phyloP scores from a whole-genome alignment of 1,284 basidiomycete genomes.

The Porphyrellus sp. region DNA sequence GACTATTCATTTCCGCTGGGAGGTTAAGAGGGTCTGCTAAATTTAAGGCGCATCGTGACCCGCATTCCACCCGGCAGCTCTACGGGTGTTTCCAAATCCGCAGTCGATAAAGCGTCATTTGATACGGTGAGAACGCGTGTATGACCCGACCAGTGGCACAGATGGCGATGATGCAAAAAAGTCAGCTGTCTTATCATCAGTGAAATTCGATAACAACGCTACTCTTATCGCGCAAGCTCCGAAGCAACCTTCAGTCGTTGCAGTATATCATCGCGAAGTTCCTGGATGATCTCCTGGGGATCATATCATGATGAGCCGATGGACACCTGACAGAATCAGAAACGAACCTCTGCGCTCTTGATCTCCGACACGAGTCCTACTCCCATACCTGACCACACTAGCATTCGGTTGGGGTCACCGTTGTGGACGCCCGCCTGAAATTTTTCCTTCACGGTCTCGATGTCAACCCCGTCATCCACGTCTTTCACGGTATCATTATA shows the following conservation, averaged over 20 bases:
- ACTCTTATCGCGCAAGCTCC: conserved; percentile 22
- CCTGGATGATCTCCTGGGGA: conserved; percentile 47
- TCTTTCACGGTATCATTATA: conserved; percentile 53
- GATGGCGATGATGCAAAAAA: conserved; percentile 2
- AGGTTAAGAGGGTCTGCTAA: conserved; percentile 10
- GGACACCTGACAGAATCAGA: conserved; percentile 13
- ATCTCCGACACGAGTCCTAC: conserved; percentile 57
- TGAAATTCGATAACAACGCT: conserved; percentile 25
- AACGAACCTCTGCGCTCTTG: conserved; percentile 53
- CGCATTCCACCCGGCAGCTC: conserved; percentile 9
- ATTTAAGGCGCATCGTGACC: conserved; percentile 9
- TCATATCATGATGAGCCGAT: conserved; percentile 15
- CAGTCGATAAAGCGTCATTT: conserved; percentile 9
- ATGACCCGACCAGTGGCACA: conserved; percentile 2
- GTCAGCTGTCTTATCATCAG: conserved; percentile 17
- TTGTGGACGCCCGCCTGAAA: conserved; percentile 43
- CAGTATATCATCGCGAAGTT: conserved; percentile 46
- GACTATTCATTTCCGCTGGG: conserved; percentile 21
- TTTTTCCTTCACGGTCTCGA: conserved; percentile 43
- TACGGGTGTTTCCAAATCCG: conserved; percentile 7
- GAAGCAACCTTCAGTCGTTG: conserved; percentile 34
- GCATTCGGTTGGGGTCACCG: conserved; percentile 48
- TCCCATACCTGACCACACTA: conserved; percentile 71
- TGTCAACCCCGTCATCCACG: conserved; percentile 48
- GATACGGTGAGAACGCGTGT: conserved; percentile 25